These are phyloP conservation scores for Colletotrichum sp. DNA, from an alignment of 2,329 filamentous ascomycete species.

Conservation along the genomic window DNA sequence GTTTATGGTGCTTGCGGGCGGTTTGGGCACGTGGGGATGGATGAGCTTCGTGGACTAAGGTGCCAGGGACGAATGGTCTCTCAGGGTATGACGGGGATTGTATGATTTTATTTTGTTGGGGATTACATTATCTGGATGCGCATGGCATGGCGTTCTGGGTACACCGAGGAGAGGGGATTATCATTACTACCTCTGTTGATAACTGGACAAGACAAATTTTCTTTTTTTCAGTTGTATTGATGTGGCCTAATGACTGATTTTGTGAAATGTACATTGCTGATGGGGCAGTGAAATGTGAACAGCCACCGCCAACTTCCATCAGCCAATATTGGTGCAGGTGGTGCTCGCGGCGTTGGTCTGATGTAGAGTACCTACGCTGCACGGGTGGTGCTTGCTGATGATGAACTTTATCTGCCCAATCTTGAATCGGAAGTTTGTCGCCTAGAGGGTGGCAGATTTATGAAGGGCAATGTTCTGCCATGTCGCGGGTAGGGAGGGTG, in stretches of 20 bases:
- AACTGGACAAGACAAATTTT: neutral
- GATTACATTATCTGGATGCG: conserved; percentile 15
- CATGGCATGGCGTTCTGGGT: conserved; percentile 19
- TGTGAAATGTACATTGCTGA: neutral
- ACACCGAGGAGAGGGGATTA: neutral
- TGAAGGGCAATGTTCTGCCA: neutral
- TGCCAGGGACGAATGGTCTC: neutral
- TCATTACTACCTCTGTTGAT: neutral
- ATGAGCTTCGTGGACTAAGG: conserved; percentile 40
- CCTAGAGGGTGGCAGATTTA: neutral
- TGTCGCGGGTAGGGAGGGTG: neutral
- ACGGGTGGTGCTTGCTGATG: neutral
- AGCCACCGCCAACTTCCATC: neutral
- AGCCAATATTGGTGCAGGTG: neutral
- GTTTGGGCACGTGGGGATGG: conserved; percentile 52
- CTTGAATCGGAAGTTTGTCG: neutral
- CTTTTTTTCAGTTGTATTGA: neutral
- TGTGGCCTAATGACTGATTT: neutral
- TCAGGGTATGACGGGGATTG: neutral
- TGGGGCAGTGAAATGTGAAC: fast-evolving
- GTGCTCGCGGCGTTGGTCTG: neutral
- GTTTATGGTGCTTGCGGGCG: conserved; percentile 43
- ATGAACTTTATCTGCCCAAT: neutral
- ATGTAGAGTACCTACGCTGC: neutral
- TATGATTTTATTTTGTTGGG: neutral